A percentile compares a stretch with the other conserved stretches of the same genome.
Conservation (phyloP, 495 filamentous ascomycete genomes). For the Apodospora peruviana region DNA sequence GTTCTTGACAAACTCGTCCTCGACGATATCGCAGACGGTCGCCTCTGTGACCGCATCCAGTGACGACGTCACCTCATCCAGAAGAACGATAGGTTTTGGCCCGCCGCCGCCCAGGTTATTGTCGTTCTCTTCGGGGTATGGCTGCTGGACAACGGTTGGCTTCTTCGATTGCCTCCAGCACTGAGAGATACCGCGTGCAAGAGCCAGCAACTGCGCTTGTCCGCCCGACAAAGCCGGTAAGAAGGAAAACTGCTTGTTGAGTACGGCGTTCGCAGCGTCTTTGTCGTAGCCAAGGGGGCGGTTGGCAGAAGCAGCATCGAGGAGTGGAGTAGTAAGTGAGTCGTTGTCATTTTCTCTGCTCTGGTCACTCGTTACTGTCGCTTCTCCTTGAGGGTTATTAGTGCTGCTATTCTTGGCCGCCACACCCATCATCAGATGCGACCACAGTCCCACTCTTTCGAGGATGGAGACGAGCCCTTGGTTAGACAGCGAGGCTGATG, state of each 20-base stretch:
- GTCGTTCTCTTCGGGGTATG: background rate
- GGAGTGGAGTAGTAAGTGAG: background rate
- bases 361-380: background rate
- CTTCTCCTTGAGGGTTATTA: too few relatives aligned
- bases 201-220: slow-evolving; percentile 22
- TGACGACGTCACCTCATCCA: slow-evolving; percentile 81
- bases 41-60: slow-evolving; percentile 75
- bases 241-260: slow-evolving; percentile 14
- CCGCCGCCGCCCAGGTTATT: background rate
- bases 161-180: slow-evolving; percentile 1
- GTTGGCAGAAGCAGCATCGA: background rate
- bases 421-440: slow-evolving; percentile 10
- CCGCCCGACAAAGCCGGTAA: slow-evolving; percentile 24
- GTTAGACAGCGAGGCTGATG: background rate
- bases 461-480: slow-evolving; percentile 4
- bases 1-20: slow-evolving; percentile 43
- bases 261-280: background rate
- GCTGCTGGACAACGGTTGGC: too few relatives aligned
- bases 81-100: slow-evolving; percentile 55
- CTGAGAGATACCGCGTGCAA: slow-evolving; percentile 20
- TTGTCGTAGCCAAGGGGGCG: background rate
- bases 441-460: slow-evolving; percentile 13
- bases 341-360: background rate
- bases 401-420: too few relatives aligned
- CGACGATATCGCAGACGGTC: slow-evolving; percentile 63